These are phyloP conservation scores for Maudiozyma pseudohumilis DNA, from an alignment of 805 yeast species.

Conservation along the genomic window DNA sequence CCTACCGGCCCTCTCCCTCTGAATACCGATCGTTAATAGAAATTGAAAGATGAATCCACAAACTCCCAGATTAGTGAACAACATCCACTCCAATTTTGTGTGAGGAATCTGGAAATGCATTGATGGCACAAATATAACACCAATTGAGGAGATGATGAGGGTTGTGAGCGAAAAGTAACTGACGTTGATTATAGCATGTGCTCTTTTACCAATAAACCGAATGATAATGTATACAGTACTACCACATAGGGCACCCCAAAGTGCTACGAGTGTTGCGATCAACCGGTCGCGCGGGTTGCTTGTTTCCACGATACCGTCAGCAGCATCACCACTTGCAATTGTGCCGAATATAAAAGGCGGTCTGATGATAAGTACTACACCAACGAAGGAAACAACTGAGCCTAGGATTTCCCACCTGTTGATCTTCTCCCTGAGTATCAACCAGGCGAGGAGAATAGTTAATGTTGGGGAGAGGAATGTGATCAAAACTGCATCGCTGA, in stretches of 20 bases:
- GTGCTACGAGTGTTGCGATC: constrained; percentile 53
- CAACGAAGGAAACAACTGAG: constrained; percentile 55
- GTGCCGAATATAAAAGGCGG: constrained; percentile 62
- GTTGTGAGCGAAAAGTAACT: constrained; percentile 62
- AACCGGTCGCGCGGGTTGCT: constrained; percentile 44
- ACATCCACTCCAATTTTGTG: constrained; percentile 53
- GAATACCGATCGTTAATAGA: constrained; percentile 70
- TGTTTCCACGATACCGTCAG: constrained; percentile 32
- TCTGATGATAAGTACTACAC: constrained; percentile 73
- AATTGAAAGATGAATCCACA: constrained; percentile 81
- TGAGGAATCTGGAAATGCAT: constrained; percentile 52
- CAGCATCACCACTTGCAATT: constrained; percentile 2
- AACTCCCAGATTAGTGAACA: constrained; percentile 53
- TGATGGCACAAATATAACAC: constrained; percentile 47
- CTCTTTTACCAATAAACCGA: constrained; percentile 64
- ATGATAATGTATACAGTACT: constrained; percentile 60
- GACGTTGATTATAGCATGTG: constrained; percentile 74
- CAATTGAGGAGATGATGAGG: constrained; percentile 42
- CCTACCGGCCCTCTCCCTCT: constrained; percentile 66
- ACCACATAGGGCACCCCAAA: constrained; percentile 62
- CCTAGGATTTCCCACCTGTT: constrained; percentile 60
- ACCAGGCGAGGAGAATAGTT: constrained; percentile 65
- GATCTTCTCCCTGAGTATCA: constrained; percentile 55
- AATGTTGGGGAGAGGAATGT: constrained; percentile 70
- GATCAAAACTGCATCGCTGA: constrained; percentile 75